Conservation (phyloP, 495 filamentous ascomycete genomes). For the Trichocladium antarcticum region DNA sequence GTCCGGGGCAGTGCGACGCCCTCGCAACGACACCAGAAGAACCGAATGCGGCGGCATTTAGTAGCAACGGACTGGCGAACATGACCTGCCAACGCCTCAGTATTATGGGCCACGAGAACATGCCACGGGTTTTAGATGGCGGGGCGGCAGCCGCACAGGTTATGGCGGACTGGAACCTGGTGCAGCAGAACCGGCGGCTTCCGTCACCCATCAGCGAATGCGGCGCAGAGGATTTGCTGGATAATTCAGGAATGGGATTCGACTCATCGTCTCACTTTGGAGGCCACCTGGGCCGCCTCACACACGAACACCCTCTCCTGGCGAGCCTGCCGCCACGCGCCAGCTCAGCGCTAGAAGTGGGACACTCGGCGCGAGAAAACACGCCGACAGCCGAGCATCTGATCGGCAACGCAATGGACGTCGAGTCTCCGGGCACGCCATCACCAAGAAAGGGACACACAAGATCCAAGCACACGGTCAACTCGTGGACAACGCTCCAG, state of each 20-base stretch:
- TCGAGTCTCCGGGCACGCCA: conserved; percentile 25
- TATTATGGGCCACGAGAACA: conserved; percentile 18
- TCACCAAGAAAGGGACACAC: conserved; percentile 34
- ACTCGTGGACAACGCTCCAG: conserved; percentile 38
- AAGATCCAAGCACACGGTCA: conserved; percentile 38
- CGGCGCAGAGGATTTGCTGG: conserved; percentile 39
- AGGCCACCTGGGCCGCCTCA: conserved; percentile 24
- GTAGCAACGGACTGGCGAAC: conserved; percentile 22
- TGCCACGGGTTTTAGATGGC: conserved; percentile 30
- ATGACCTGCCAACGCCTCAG: conserved; percentile 17
- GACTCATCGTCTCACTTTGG: conserved; percentile 20
- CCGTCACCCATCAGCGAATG: conserved; percentile 64
- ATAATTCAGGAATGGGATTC: conserved; percentile 31
- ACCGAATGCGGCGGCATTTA: conserved; percentile 29
- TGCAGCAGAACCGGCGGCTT: conserved; percentile 45
- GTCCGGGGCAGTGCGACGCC: conserved; percentile 12
- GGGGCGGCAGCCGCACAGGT: conserved; percentile 18
- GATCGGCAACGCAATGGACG: conserved; percentile 17
- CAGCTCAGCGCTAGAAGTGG: conserved; percentile 12
- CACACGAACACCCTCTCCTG: conserved; percentile 29
- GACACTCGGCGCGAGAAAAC: conserved; percentile 3
- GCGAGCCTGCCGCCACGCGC: conserved; percentile 14
- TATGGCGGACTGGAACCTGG: conserved; percentile 38
- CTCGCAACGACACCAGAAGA: conserved; percentile 32
- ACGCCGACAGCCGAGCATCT: not conserved